These are phyloP conservation scores for Fraxinus platypoda DNA, from an alignment of 305 asterid species.

Conservation along the genomic window DNA sequence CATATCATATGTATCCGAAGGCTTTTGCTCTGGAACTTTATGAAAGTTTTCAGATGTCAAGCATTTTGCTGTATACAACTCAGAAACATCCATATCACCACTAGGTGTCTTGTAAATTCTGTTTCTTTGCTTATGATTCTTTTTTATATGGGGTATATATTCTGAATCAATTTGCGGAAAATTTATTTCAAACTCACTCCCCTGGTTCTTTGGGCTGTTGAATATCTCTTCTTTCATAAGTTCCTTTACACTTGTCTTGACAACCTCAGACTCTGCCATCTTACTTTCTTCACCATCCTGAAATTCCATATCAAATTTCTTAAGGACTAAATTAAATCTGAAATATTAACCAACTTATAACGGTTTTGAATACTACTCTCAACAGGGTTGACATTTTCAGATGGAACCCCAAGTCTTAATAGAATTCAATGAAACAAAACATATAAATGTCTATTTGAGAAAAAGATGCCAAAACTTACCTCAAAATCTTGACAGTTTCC, in stretches of 20 bases:
- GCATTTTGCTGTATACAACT: constrained; percentile 34
- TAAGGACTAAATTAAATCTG: neutral
- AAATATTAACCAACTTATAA: neutral
- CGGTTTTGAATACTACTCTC: neutral
- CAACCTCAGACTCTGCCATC: constrained; percentile 33
- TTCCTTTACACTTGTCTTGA: constrained; percentile 74
- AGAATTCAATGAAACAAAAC: constrained; percentile 2
- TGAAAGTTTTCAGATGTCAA: constrained; percentile 25
- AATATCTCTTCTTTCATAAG: constrained; percentile 92
- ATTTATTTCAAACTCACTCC: constrained; percentile 36
- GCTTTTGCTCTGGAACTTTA: constrained; percentile 28
- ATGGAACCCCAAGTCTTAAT: neutral
- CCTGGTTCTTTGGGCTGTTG: constrained; percentile 33
- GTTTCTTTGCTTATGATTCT: constrained; percentile 39
- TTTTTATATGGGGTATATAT: constrained; percentile 36
- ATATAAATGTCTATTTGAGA: constrained; percentile 4
- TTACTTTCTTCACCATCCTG: constrained; percentile 60
- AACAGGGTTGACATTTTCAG: neutral
- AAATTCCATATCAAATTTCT: constrained; percentile 11
- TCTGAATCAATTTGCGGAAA: constrained; percentile 32
- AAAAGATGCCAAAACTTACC: constrained; percentile 41
- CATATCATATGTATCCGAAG: constrained; percentile 46
- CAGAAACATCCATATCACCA: constrained; percentile 39
- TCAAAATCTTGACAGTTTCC: constrained; percentile 31
- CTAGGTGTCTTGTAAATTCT: constrained; percentile 24